A percentile compares a stretch with the other conserved stretches of the same genome.
Conservation (phyloP, 805 yeast genomes). For the Lipomyces lipofer region DNA sequence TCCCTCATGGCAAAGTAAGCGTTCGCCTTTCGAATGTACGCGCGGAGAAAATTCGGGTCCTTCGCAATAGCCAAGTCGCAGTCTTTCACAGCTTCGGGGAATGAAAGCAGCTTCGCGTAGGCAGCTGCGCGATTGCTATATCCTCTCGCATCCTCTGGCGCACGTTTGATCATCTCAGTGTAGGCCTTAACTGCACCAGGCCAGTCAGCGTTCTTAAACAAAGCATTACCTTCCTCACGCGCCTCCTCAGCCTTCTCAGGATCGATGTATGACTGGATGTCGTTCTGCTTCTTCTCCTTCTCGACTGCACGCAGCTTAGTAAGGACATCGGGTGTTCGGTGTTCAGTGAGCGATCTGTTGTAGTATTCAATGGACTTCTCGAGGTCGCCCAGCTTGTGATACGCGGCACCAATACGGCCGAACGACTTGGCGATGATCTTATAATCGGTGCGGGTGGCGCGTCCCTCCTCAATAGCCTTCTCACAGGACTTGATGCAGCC, state of each 20-base stretch:
- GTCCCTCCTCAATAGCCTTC: conserved; percentile 83
- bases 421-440: conserved; percentile 88
- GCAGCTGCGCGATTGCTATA: conserved; percentile 99
- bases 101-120: conserved; percentile 86
- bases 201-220: conserved; percentile 90
- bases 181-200: conserved; percentile 94
- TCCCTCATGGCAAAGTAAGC: conserved; percentile 91
- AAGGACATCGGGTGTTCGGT: conserved; percentile 90
- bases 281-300: conserved; percentile 76
- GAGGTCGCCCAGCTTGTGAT: conserved; percentile 72
- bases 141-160: conserved; percentile 96
- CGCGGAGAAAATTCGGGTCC: conserved; percentile 89
- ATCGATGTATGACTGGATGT: conserved; percentile 75
- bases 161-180: conserved; percentile 93
- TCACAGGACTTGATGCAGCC: conserved; percentile 78
- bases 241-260: conserved; percentile 96
- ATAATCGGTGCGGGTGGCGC: conserved; percentile 88
- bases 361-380: conserved; percentile 72
- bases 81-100: conserved; percentile 94
- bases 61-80: conserved; percentile 85
- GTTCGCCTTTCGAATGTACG: conserved; percentile 94
- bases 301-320: conserved; percentile 85
- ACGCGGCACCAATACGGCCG: conserved; percentile 84
- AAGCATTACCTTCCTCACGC: conserved; percentile 86
- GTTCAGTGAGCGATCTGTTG: conserved; percentile 93